Percentiles rank a stretch among this genome's conserved stretches.
Evolutionary conservation across 2,329 filamentous ascomycete species (phyloP).

Genomic region (Monilinia fructigena): DNA sequence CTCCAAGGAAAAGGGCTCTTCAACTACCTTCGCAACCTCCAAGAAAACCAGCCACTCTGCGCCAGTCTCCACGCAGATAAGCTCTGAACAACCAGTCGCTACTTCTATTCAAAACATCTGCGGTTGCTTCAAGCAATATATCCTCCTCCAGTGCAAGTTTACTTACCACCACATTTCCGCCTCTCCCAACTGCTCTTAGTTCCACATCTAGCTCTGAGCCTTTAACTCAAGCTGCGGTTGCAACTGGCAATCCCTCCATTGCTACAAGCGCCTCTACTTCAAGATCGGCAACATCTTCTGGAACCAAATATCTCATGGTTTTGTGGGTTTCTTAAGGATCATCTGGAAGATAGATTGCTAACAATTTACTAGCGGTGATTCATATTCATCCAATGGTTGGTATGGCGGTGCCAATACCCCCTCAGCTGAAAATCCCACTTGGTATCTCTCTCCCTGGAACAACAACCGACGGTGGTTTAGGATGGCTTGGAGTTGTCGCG

Average conservation of each 20-base stretch:
- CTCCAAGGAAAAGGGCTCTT: constrained; percentile 2
- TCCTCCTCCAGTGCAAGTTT: background rate
- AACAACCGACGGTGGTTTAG: constrained; percentile 11
- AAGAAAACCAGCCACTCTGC: background rate
- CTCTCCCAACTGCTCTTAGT: background rate
- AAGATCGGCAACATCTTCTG: background rate
- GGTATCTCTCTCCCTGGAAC: constrained; percentile 7
- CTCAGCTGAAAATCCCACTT: constrained; percentile 3
- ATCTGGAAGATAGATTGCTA: background rate
- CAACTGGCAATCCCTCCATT: too few relatives aligned
- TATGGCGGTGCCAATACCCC: constrained; percentile 3
- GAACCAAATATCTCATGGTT: constrained; percentile 20
- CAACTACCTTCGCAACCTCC: background rate
- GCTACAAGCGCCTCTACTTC: background rate
- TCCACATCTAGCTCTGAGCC: background rate
- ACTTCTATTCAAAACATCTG: background rate
- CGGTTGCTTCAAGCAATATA: background rate
- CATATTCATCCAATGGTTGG: constrained; percentile 14
- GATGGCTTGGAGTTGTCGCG: constrained; percentile 10
- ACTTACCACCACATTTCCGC: background rate
- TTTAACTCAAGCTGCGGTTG: constrained; percentile 1
- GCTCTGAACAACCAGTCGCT: background rate
- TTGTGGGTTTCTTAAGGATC: background rate
- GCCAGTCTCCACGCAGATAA: background rate
- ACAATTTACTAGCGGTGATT: constrained; percentile 1